These are phyloP conservation scores for Amaranthus palmeri DNA, from an alignment of 148 eudicot species.

Conservation along the genomic window DNA sequence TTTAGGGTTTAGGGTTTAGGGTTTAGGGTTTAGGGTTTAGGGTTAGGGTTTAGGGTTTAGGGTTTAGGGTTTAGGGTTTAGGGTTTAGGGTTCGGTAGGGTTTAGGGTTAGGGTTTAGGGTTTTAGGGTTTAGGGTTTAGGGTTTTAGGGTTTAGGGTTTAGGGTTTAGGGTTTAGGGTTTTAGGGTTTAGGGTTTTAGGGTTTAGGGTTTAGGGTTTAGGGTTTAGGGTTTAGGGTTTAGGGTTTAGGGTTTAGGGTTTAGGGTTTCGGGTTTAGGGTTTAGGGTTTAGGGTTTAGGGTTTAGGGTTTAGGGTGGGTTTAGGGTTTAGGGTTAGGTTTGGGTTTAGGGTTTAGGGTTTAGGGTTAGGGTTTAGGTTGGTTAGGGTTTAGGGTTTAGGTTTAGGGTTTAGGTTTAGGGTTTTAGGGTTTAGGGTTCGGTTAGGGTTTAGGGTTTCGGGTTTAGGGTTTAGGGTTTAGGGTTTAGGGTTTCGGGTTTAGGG, in stretches of 20 bases:
- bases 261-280: background rate
- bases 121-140: slow-evolving; percentile 15
- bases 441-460: slow-evolving; percentile 15
- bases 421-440: slow-evolving; percentile 15
- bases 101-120: slow-evolving; percentile 10
- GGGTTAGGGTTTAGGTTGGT: slow-evolving; percentile 11
- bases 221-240: background rate
- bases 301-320: background rate
- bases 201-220: background rate
- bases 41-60: slow-evolving; percentile 19
- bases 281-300: background rate
- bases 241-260: background rate
- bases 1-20: slow-evolving; percentile 10
- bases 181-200: background rate
- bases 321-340: slow-evolving; percentile 1
- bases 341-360: slow-evolving; percentile 21
- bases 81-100: slow-evolving; percentile 13
- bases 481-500: background rate
- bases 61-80: slow-evolving; percentile 18
- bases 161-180: background rate
- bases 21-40: slow-evolving; percentile 11
- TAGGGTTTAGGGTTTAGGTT: background rate
- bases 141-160: slow-evolving; percentile 13
- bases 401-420: background rate
- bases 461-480: slow-evolving; percentile 16